A percentile compares a stretch with the other conserved stretches of the same genome.
Evolutionary conservation across 129 eudicot genomes (phyloP).

Genomic region (Calendula officinalis): DNA sequence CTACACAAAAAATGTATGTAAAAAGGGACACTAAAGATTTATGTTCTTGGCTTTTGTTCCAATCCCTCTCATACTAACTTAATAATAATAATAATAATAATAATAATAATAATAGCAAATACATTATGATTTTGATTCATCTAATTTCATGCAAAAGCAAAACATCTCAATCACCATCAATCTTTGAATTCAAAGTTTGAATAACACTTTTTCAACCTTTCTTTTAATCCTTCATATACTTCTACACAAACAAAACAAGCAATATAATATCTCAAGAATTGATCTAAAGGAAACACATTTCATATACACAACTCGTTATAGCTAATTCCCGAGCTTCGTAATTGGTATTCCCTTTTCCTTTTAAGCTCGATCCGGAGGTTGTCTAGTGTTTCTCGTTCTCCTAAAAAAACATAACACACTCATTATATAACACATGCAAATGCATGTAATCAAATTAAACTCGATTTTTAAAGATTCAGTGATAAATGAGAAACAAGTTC

Average conservation of each 20-base stretch:
- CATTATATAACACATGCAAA: neutral
- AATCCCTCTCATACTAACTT: conserved; percentile 10
- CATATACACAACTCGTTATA: conserved; percentile 27
- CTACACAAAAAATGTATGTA: conserved; percentile 43
- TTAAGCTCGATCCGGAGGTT: conserved; percentile 55
- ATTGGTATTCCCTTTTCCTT: conserved; percentile 6
- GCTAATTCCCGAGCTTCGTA: conserved; percentile 18
- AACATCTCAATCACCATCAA: conserved; percentile 35
- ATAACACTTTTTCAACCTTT: conserved; percentile 26
- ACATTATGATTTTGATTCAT: conserved; percentile 17
- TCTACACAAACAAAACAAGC: conserved; percentile 35
- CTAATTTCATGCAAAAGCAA: conserved; percentile 37
- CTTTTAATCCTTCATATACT: conserved; percentile 21
- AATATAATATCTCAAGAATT: conserved; percentile 24
- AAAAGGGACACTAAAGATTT: conserved; percentile 26
- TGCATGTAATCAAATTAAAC: neutral
- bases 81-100: neutral
- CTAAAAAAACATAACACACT: conserved; percentile 33
- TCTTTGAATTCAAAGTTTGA: conserved; percentile 38
- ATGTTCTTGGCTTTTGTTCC: conserved; percentile 25
- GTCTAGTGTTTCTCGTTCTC: conserved; percentile 51
- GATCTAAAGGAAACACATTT: conserved; percentile 18
- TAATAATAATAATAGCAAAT: conserved; percentile 11
- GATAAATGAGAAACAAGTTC: no score
- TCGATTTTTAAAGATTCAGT: no score